Conservation (phyloP, 2,329 filamentous ascomycete genomes). For the Trichoderma atrobrunneum region DNA sequence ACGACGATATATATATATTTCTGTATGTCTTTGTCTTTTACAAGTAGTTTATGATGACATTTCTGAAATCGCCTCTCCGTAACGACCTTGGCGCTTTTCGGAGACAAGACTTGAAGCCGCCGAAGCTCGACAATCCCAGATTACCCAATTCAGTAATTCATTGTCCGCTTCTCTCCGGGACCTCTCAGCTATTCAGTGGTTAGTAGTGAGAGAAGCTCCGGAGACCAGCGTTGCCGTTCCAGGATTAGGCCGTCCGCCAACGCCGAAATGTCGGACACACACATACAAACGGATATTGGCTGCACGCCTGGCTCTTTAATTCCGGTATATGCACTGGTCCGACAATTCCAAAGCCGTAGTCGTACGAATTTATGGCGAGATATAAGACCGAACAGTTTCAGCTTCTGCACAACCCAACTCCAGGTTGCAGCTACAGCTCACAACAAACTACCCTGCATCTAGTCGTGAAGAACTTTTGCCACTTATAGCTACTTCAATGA, state of each 20-base stretch:
- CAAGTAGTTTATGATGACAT: neutral
- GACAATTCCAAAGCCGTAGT: neutral
- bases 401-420: neutral
- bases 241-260: neutral
- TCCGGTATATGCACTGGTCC: neutral
- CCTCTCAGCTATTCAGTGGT: neutral
- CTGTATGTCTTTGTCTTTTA: neutral
- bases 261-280: neutral
- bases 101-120: neutral
- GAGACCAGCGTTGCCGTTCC: neutral
- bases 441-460: neutral
- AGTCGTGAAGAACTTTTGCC: neutral
- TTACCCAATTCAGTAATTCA: neutral
- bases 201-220: neutral
- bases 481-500: neutral
- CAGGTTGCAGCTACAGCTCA: neutral
- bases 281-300: neutral
- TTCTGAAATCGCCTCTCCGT: neutral
- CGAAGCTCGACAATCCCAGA: neutral
- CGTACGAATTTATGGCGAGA: neutral
- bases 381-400: neutral
- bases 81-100: neutral
- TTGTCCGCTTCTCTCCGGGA: neutral
- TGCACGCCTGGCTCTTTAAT: neutral
- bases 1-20: neutral